Evolutionary conservation across 2,329 filamentous ascomycete species (phyloP).

Genomic region (Dothideomycetes sp.): DNA sequence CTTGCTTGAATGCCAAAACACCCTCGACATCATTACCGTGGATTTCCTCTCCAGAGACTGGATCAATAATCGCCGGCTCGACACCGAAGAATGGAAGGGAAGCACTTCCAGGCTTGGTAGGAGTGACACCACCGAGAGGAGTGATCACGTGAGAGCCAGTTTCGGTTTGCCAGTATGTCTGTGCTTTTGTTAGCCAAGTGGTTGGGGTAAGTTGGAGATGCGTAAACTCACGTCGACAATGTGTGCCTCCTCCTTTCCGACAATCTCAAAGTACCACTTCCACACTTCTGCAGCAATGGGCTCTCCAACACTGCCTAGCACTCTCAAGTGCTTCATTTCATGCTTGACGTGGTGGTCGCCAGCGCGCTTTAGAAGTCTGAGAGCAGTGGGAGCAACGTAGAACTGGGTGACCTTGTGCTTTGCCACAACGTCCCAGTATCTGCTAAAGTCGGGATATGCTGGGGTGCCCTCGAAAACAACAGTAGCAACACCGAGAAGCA

Average conservation of each 20-base stretch:
- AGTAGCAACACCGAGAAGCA: conserved; percentile 84
- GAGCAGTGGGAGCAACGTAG: conserved; percentile 91
- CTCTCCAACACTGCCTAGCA: conserved; percentile 91
- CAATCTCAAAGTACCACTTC: conserved; percentile 98
- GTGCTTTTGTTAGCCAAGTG: conserved; percentile 9
- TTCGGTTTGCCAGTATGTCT: conserved; percentile 99
- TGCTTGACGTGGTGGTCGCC: conserved; percentile 86
- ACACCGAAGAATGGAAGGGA: conserved; percentile 98
- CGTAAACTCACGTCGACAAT: conserved; percentile 71
- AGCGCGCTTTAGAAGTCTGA: conserved; percentile 88
- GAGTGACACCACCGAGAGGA: conserved; percentile 82
- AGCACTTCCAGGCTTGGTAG: conserved; percentile 92
- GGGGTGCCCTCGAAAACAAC: conserved; percentile 98
- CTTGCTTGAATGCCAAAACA: conserved; percentile 90
- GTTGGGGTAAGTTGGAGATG: neutral
- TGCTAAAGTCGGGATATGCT: conserved; percentile 92
- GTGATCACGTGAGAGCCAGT: conserved; percentile 95
- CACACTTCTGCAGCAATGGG: conserved; percentile 96
- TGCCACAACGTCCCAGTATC: conserved; percentile 97
- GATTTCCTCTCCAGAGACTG: conserved; percentile 86
- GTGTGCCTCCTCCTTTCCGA: conserved; percentile 87
- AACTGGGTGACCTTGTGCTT: conserved; percentile 95
- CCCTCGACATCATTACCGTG: conserved; percentile 95
- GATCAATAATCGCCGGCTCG: conserved; percentile 94
- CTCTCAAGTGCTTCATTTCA: conserved; percentile 77